A percentile compares a stretch with the other conserved stretches of the same genome.
These are phyloP conservation scores for Schwanniomyces polymorphus DNA, from an alignment of 805 yeast genomes.

Conservation along the genomic window DNA sequence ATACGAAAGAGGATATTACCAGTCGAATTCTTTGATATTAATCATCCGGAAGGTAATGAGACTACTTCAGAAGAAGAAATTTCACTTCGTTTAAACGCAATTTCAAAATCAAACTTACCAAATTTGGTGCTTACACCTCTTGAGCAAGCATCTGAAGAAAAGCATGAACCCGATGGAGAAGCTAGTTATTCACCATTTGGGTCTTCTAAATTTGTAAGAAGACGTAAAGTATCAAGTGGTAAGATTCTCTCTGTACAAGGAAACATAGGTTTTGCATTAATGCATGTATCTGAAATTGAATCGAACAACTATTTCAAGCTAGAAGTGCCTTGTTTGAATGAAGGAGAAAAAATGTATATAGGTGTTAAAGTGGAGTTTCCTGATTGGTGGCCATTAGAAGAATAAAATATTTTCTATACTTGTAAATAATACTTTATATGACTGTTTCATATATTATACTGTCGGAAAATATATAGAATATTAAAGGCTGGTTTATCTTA, in stretches of 20 bases:
- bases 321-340: slow-evolving; percentile 21
- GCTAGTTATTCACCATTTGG: slow-evolving; percentile 42
- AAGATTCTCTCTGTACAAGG: slow-evolving; percentile 55
- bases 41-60: slow-evolving; percentile 13
- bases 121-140: slow-evolving; percentile 19
- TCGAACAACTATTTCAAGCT: slow-evolving; percentile 36
- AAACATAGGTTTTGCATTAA: slow-evolving; percentile 65
- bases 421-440: neutral
- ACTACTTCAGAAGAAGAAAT: slow-evolving; percentile 12
- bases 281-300: slow-evolving; percentile 48
- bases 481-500: no score
- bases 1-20: slow-evolving; percentile 86
- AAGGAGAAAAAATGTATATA: slow-evolving; percentile 22
- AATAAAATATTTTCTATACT: neutral
- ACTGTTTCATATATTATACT: neutral
- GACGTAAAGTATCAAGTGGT: slow-evolving; percentile 53
- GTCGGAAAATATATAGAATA: neutral
- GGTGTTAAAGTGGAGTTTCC: slow-evolving; percentile 59
- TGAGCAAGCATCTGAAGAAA: slow-evolving; percentile 9
- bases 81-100: slow-evolving; percentile 5
- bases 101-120: slow-evolving; percentile 11
- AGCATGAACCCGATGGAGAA: slow-evolving; percentile 5
- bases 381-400: slow-evolving; percentile 70
- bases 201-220: slow-evolving; percentile 20
- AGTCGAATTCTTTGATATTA: slow-evolving; percentile 32